A percentile compares a stretch with the other conserved stretches of the same genome.
Evolutionary conservation across 495 filamentous ascomycete genomes (phyloP).

Genomic region (Xylaria curta): DNA sequence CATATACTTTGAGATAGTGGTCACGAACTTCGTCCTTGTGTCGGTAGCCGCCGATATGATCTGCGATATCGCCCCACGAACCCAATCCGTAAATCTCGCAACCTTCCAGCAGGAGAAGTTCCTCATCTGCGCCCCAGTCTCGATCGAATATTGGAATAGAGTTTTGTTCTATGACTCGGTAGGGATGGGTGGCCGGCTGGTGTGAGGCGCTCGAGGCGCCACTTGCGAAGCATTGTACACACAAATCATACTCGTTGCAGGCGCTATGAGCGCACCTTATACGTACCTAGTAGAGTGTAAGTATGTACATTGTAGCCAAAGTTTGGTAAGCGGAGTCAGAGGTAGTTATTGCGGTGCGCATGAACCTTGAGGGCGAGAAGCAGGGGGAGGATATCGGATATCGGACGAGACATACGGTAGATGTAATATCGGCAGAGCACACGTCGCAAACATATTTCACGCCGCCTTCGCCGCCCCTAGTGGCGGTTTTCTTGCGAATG

Average conservation of each 20-base stretch:
- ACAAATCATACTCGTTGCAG: conserved; percentile 96
- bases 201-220: conserved; percentile 80
- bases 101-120: conserved; percentile 88
- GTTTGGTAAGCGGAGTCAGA: background rate
- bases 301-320: background rate
- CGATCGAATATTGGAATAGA: conserved; percentile 93
- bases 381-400: background rate
- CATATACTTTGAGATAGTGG: conserved; percentile 88
- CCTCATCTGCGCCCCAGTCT: conserved; percentile 98
- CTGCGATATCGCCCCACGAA: conserved; percentile 96
- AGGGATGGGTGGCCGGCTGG: conserved; percentile 82
- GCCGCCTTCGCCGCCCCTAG: conserved; percentile 87
- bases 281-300: conserved; percentile 70
- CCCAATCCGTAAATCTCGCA: conserved; percentile 97
- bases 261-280: conserved; percentile 84
- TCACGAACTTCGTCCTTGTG: conserved; percentile 93
- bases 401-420: conserved; percentile 66
- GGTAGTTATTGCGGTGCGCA: background rate
- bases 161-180: conserved; percentile 95
- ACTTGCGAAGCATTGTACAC: conserved; percentile 90
- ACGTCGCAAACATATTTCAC: conserved; percentile 96
- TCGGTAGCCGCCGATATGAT: conserved; percentile 95
- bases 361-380: background rate
- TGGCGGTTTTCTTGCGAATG: conserved; percentile 93
- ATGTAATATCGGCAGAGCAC: conserved; percentile 93